Evolutionary conservation across 805 yeast species (phyloP), one percentile per base, ranked within the genome.

Genomic region (Teunomyces kruisii): DNA sequence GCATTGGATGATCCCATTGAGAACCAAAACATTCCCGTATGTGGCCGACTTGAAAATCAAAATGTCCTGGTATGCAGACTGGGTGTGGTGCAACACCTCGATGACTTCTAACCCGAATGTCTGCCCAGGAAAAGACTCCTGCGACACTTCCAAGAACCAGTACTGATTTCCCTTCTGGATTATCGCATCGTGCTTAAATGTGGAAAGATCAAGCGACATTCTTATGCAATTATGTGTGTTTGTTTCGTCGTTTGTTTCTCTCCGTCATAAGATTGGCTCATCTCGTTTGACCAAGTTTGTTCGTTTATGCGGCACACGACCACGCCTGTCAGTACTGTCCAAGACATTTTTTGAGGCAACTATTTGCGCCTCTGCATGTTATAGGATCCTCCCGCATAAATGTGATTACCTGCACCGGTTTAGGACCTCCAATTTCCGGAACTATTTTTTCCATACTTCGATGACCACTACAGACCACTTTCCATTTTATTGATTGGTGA

Each of bases 1-100:
- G 50, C 90, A 90, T 68, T 90, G 97, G 45, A 90, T 80, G 26
- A 88, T 88, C 6, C 96, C 96, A 63, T 91, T 96, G 32, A 90
- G 74, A 0, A 88, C 96, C 37, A 90, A 72, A 7, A 91, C 97
- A 59, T 89, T 90, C 22, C 97, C 97, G 58, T 83, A 90, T 40
- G 77, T 74, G 10, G 82, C 68, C 41, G 91, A 83, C 58, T 84
- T 76, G 64, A 90, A 91, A 14, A 90, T 84, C 39, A 89, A 72
- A 30, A 86, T 85, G 59, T 89, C 96, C 67, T 90, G 97, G 67
- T 79, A 90, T 57, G 73, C 75, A 10, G 94, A 84, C 51, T 75
- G 70, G 24, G 81, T 80, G 43, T 81, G 81, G 58, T 85, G 80
- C n/a, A 90, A 68, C 38, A 88, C 73, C 55, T 78, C 60, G 38